These are phyloP conservation scores for Pseudocercospora cruenta DNA, from an alignment of 2,329 filamentous ascomycete genomes.

Conservation along the genomic window DNA sequence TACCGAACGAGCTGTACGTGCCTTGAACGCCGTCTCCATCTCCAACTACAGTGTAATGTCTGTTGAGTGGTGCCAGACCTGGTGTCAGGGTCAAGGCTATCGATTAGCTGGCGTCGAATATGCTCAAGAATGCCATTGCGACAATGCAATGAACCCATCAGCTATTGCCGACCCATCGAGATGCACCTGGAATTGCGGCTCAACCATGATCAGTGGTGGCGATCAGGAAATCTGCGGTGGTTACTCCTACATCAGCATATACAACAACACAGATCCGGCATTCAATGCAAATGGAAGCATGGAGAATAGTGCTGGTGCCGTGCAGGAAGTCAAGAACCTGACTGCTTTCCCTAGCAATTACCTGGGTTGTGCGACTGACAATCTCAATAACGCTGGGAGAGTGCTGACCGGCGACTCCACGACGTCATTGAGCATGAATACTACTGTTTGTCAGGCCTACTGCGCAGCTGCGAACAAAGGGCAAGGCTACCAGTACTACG, in stretches of 20 bases:
- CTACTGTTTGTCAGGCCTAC: slow-evolving; percentile 35
- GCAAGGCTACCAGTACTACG: slow-evolving; percentile 37
- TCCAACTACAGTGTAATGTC: slow-evolving; percentile 38
- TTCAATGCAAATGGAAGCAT: slow-evolving; percentile 31
- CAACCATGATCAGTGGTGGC: slow-evolving; percentile 33
- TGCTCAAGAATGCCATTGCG: slow-evolving; percentile 40
- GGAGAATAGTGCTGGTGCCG: slow-evolving; percentile 28
- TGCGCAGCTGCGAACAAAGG: slow-evolving; percentile 24
- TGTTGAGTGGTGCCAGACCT: slow-evolving; percentile 39
- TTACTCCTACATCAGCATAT: slow-evolving; percentile 36
- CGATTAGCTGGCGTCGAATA: slow-evolving; percentile 39
- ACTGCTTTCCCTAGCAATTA: slow-evolving; percentile 34
- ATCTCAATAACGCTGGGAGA: slow-evolving; percentile 18
- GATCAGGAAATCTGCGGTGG: slow-evolving; percentile 38
- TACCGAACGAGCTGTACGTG: slow-evolving; percentile 29
- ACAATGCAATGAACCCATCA: slow-evolving; percentile 38
- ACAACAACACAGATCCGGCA: slow-evolving; percentile 38
- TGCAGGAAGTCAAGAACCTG: slow-evolving; percentile 24
- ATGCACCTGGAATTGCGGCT: slow-evolving; percentile 35
- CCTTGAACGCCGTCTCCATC: slow-evolving; percentile 31
- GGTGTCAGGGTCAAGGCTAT: slow-evolving; percentile 36
- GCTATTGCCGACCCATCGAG: slow-evolving; percentile 24
- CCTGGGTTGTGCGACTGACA: slow-evolving; percentile 37
- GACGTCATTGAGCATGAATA: slow-evolving; percentile 31
- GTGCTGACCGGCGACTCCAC: slow-evolving; percentile 27